A percentile compares a stretch with the other conserved stretches of the same genome.
Conservation (phyloP, 192 early-diverging fungal genomes). For the Coemansia sp. region DNA sequence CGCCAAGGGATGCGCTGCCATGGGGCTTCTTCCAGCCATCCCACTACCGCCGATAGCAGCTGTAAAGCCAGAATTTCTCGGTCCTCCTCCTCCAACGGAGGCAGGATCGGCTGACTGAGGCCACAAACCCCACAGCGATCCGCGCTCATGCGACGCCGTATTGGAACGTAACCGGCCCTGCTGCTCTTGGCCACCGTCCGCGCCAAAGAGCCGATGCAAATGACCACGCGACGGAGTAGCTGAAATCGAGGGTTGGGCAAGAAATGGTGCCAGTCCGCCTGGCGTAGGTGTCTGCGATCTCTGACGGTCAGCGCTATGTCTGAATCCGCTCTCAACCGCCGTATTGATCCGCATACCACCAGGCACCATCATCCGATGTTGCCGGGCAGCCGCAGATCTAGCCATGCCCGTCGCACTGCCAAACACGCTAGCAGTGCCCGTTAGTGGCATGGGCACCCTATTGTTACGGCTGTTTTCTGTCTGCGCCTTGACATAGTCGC, state of each 20-base stretch:
- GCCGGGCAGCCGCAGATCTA: not conserved
- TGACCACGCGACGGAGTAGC: conserved; percentile 18
- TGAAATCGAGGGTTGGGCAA: conserved; percentile 11
- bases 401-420: not conserved
- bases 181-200: conserved; percentile 10
- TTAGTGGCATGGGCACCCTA: not conserved
- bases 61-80: not conserved
- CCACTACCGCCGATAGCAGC: not conserved
- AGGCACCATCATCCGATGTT: not conserved
- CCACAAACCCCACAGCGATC: conserved; percentile 43
- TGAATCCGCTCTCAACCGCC: not conserved
- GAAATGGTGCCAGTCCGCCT: not conserved
- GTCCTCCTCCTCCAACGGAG: not conserved
- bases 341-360: conserved; percentile 15
- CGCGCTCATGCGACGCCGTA: conserved; percentile 28
- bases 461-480: not conserved
- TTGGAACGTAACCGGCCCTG: conserved; percentile 22
- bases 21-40: not conserved
- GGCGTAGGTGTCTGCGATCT: conserved; percentile 37
- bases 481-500: conserved; percentile 31
- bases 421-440: not conserved
- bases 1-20: conserved; percentile 1
- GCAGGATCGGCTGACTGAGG: not conserved
- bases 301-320: not conserved
- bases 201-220: conserved; percentile 22